Evolutionary conservation across 257 asterid species (phyloP), one percentile per base, ranked within the genome.

Genomic region (Solanum paucissectum): DNA sequence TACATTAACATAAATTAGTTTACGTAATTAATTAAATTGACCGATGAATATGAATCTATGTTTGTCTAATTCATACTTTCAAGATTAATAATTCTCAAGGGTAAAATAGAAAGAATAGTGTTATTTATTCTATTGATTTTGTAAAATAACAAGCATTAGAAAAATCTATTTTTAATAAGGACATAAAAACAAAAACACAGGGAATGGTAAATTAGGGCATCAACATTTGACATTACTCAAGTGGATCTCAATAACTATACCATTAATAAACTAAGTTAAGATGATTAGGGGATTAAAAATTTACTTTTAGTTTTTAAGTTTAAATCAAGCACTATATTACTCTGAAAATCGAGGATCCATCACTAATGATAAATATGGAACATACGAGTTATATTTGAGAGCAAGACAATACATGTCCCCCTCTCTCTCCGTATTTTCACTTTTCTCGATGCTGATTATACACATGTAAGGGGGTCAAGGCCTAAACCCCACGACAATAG

Each of bases 41-140:
- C 21, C 0, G 1, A 0, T 16, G 23, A 52, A 52, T 8, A 52
- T 52, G 1, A 52, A 16, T 52, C 23, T 16, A 52, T 52, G 0
- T 16, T 16, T 52, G 4, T 52, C 62, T 16, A 52, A 52, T 52
- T 52, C 0, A 52, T 52, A 52, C 0, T 52, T 52, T 52, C 4
- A 52, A 52, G 9, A 52, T 23, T 52, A 2, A 52, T 52, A 52
- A 52, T 52, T 52, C 1, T 52, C 23, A 52, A 52, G 3, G 2
- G 0, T 16, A 52, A 52, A 16, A 16, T 16, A 52, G 0, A 14
- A 13, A 14, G 1, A 52, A 6, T 14, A 1, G 0, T 16, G 7
- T 16, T 18, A 52, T 52, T 52, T 52, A 52, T 16, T 52, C 16
- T 2, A 5, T 52, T 52, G 0, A 52, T 52, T 52, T 52, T 52